These are phyloP conservation scores for Diplotaxis tenuifolia DNA, from an alignment of 345 rosid genomes.

Conservation along the genomic window DNA sequence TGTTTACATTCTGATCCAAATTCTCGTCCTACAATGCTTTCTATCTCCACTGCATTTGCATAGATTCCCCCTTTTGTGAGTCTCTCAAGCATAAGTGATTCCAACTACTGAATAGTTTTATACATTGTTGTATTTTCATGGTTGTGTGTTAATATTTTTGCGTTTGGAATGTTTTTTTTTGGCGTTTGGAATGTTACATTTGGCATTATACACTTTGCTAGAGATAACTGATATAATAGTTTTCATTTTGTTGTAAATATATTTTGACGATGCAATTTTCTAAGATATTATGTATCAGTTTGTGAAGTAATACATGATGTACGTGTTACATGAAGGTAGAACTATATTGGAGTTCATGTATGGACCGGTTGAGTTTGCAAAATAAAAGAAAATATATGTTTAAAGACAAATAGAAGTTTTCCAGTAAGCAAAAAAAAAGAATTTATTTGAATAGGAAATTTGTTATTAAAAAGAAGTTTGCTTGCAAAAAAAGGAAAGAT, in stretches of 20 bases:
- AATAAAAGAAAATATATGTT: too few species aligned
- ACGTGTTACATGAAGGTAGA: too few species aligned
- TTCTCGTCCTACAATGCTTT: conserved; percentile 39
- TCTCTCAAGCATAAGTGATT: background rate
- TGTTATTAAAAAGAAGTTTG: too few species aligned
- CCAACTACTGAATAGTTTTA: background rate
- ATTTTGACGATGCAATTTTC: background rate
- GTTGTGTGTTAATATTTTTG: background rate
- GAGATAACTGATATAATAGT: background rate
- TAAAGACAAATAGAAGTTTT: too few species aligned
- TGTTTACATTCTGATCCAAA: conserved; percentile 38
- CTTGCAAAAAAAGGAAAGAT: too few species aligned
- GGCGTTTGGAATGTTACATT: background rate
- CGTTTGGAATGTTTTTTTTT: background rate
- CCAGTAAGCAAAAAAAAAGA: too few species aligned
- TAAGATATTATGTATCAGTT: too few species aligned
- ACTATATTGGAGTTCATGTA: too few species aligned
- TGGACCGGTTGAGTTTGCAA: too few species aligned
- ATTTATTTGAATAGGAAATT: too few species aligned
- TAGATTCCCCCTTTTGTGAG: background rate
- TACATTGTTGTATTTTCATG: background rate
- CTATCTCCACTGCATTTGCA: conserved; percentile 32
- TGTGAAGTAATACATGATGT: too few species aligned
- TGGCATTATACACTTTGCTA: background rate
- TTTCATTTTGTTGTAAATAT: background rate